These are phyloP conservation scores for Botrytis medusae DNA, from an alignment of 2,329 filamentous ascomycete species.

Conservation along the genomic window DNA sequence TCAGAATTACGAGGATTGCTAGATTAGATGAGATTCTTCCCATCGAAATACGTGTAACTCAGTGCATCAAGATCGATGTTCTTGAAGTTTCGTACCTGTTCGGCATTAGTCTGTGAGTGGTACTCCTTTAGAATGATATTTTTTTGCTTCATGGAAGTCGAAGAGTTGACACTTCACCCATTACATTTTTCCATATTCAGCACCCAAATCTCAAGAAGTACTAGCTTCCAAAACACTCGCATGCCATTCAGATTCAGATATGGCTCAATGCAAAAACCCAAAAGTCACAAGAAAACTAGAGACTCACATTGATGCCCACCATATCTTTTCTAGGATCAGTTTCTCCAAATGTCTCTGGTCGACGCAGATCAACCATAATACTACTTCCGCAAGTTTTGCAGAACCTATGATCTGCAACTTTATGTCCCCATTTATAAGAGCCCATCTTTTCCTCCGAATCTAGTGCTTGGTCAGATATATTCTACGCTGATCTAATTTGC, in stretches of 20 bases:
- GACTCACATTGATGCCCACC: slow-evolving; percentile 32
- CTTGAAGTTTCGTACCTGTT: slow-evolving; percentile 31
- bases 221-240: background rate
- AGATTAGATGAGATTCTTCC: slow-evolving; percentile 24
- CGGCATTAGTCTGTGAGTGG: background rate
- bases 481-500: too few species aligned
- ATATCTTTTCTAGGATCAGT: slow-evolving; percentile 30
- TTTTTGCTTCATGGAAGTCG: background rate
- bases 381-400: slow-evolving; percentile 32
- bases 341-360: slow-evolving; percentile 4
- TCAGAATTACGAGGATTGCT: background rate
- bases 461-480: background rate
- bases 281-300: background rate
- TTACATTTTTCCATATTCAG: too few species aligned
- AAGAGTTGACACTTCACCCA: background rate
- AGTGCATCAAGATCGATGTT: slow-evolving; percentile 30
- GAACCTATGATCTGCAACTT: slow-evolving; percentile 29
- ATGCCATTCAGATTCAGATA: background rate
- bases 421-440: slow-evolving; percentile 25
- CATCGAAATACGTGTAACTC: slow-evolving; percentile 30
- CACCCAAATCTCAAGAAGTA: background rate
- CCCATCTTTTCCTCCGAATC: slow-evolving; percentile 21
- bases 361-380: slow-evolving; percentile 29
- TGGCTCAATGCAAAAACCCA: background rate
- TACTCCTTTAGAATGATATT: background rate